Conservation (phyloP, 2,329 filamentous ascomycete genomes). For the Tolypocladium ovalisporum region DNA sequence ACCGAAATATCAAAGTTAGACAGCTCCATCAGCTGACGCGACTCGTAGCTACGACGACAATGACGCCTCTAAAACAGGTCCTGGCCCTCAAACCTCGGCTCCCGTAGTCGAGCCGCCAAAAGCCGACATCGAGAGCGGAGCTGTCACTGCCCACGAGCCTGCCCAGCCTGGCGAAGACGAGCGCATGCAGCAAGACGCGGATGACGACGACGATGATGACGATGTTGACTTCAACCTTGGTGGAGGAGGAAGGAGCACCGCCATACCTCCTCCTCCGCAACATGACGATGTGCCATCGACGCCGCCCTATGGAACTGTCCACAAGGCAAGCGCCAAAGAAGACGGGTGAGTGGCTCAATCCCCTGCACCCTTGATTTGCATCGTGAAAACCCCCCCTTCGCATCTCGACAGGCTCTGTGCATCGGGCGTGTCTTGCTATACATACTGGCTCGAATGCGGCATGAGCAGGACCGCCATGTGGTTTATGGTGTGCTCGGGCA, state of each 20-base stretch:
- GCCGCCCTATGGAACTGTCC: conserved; percentile 24
- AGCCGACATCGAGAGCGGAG: conserved; percentile 15
- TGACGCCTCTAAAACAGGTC: conserved; percentile 30
- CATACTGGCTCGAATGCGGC: not conserved
- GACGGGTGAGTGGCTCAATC: conserved; percentile 27
- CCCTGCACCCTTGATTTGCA: not conserved
- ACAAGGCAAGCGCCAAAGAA: conserved; percentile 53
- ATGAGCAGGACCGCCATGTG: not conserved
- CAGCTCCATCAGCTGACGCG: conserved; percentile 3
- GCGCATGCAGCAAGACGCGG: conserved; percentile 31
- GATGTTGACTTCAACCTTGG: conserved; percentile 50
- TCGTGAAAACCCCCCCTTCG: not conserved
- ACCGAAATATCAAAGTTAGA: not conserved
- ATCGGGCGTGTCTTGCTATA: not conserved
- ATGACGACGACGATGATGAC: conserved; percentile 41
- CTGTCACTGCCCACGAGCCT: not conserved
- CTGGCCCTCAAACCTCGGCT: conserved; percentile 18
- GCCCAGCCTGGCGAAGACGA: conserved; percentile 20
- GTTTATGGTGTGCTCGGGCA: not conserved
- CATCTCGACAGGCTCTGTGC: not conserved
- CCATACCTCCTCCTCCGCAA: conserved; percentile 8
- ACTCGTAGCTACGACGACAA: conserved; percentile 54
- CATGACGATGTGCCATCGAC: conserved; percentile 20
- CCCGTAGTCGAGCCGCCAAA: conserved; percentile 15
- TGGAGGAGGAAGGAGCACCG: conserved; percentile 24